Conservation (phyloP, 2,329 filamentous ascomycete species). For the Trichophaea hybrida region DNA sequence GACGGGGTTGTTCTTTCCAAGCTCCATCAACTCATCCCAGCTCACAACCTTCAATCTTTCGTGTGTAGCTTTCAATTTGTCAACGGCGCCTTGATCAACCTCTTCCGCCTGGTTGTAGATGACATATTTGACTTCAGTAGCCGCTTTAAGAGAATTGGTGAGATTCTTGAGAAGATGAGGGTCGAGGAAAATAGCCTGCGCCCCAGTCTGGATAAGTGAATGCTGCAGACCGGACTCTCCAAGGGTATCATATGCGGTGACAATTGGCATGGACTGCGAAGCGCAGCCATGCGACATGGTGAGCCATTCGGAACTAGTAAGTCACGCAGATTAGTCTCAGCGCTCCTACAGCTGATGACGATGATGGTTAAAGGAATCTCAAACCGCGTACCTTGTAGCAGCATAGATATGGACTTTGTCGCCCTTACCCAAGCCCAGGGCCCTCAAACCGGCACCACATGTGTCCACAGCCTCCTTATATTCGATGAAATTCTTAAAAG, state of each 20-base stretch:
- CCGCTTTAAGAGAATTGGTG: constrained; percentile 43
- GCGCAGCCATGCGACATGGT: constrained; percentile 61
- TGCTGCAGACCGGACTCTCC: constrained; percentile 73
- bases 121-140: constrained; percentile 43
- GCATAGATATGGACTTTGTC: constrained; percentile 71
- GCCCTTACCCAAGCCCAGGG: constrained; percentile 52
- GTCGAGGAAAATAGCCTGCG: constrained; percentile 75
- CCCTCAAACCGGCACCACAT: constrained; percentile 58
- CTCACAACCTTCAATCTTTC: constrained; percentile 41
- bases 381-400: constrained; percentile 50
- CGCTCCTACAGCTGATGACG: not conserved
- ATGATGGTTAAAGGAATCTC: not conserved
- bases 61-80: constrained; percentile 43
- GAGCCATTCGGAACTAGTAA: constrained; percentile 61
- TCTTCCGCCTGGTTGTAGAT: constrained; percentile 47
- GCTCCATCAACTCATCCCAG: constrained; percentile 41
- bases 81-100: constrained; percentile 38
- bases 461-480: constrained; percentile 57
- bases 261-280: constrained; percentile 79
- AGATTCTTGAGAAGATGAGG: constrained; percentile 56
- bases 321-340: constrained; percentile 4
- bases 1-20: constrained; percentile 52
- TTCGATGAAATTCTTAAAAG: constrained; percentile 63
- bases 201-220: constrained; percentile 67
- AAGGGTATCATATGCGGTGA: constrained; percentile 89